Percentiles rank a stretch among this genome's conserved stretches.
phyloP scores from a whole-genome alignment of 495 filamentous ascomycete species.

The Lasiosphaeria hispida region DNA sequence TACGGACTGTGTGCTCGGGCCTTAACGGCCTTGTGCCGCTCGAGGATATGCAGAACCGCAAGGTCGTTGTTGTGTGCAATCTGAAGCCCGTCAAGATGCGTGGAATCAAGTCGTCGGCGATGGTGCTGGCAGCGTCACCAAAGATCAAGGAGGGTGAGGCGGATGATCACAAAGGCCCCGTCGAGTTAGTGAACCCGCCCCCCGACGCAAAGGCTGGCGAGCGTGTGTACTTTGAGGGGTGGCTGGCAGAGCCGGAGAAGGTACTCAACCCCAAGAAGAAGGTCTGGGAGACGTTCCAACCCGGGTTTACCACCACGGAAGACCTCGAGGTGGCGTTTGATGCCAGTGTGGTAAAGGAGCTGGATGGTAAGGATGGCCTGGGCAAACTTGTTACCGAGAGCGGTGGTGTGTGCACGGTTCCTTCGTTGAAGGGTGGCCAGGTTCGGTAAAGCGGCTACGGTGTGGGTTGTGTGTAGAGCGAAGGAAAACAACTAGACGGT shows the following conservation, averaged over 20 bases:
- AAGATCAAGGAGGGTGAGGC: slow-evolving; percentile 70
- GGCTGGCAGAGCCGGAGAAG: slow-evolving; percentile 86
- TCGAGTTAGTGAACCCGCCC: slow-evolving; percentile 89
- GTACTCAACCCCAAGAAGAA: slow-evolving; percentile 98
- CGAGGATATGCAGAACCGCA: slow-evolving; percentile 92
- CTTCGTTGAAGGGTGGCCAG: slow-evolving; percentile 66
- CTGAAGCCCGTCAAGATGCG: slow-evolving; percentile 99
- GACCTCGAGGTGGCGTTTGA: slow-evolving; percentile 70
- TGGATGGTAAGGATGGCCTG: slow-evolving; percentile 57
- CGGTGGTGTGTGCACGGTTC: slow-evolving; percentile 72
- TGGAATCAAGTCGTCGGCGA: slow-evolving; percentile 89
- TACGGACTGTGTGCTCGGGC: slow-evolving; percentile 93
- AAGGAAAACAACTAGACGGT: slow-evolving; percentile 9
- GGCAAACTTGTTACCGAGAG: slow-evolving; percentile 69
- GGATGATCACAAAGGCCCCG: slow-evolving; percentile 82
- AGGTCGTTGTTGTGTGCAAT: slow-evolving; percentile 93
- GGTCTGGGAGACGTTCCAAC: slow-evolving; percentile 93
- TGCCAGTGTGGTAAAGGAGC: slow-evolving; percentile 44
- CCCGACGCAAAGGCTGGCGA: slow-evolving; percentile 76
- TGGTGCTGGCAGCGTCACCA: slow-evolving; percentile 95
- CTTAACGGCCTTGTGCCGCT: slow-evolving; percentile 89
- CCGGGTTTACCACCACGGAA: slow-evolving; percentile 85
- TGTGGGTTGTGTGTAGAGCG: slow-evolving; percentile 8
- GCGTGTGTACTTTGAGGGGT: slow-evolving; percentile 89
- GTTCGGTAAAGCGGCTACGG: slow-evolving; percentile 54